Evolutionary conservation across 805 yeast species (phyloP).

Genomic region (Lipomyces spencermartinsiae): DNA sequence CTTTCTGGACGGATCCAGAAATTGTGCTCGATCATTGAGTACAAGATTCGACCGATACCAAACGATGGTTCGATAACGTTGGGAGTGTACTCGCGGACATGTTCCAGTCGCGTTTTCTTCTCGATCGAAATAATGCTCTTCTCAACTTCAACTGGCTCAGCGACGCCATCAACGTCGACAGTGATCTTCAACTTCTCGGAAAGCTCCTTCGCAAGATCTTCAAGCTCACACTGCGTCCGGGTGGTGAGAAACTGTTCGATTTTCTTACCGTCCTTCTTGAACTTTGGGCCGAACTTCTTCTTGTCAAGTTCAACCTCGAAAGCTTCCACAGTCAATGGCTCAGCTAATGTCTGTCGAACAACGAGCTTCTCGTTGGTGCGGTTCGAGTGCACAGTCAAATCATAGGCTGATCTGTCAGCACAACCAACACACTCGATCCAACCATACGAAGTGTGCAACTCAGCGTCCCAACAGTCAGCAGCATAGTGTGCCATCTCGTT

Average conservation of each 20-base stretch:
- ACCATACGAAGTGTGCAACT: conserved; percentile 92
- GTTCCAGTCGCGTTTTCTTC: conserved; percentile 81
- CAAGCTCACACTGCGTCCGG: conserved; percentile 85
- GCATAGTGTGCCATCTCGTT: conserved; percentile 99
- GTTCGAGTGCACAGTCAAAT: conserved; percentile 91
- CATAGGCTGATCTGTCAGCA: conserved; percentile 99
- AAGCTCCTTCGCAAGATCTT: conserved; percentile 74
- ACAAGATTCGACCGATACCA: conserved; percentile 97
- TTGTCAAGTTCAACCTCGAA: conserved; percentile 87
- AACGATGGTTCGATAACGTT: conserved; percentile 99
- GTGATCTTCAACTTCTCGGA: conserved; percentile 64
- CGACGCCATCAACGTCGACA: conserved; percentile 69
- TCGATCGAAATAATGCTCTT: conserved; percentile 73
- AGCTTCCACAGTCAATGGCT: conserved; percentile 81
- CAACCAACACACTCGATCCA: conserved; percentile 99
- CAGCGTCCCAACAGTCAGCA: conserved; percentile 99
- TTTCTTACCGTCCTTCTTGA: conserved; percentile 94
- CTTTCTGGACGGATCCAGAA: conserved; percentile 96
- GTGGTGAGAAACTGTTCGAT: conserved; percentile 80
- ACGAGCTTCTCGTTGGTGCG: conserved; percentile 94
- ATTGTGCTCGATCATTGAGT: conserved; percentile 89
- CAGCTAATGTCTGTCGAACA: conserved; percentile 87
- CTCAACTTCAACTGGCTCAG: conserved; percentile 71
- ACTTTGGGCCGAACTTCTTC: conserved; percentile 97
- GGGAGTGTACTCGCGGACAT: conserved; percentile 93